These are phyloP conservation scores for Macadamia integrifolia DNA, from an alignment of 164 flowering plant species.

Conservation along the genomic window DNA sequence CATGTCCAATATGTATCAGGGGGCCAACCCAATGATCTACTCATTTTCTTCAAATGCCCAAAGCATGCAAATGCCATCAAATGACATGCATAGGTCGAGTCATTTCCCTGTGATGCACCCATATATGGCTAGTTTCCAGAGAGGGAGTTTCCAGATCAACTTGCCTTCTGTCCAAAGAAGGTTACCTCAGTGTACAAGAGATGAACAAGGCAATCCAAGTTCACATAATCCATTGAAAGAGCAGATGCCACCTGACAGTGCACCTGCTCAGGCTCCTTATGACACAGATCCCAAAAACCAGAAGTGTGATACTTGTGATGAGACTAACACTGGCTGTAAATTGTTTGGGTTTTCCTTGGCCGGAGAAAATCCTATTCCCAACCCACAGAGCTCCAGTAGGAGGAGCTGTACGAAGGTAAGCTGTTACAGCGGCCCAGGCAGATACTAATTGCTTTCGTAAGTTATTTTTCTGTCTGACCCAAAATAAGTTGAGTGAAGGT, in stretches of 20 bases:
- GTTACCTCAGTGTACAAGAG: conserved; percentile 9
- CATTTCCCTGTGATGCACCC: conserved; percentile 26
- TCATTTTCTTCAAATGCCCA: conserved; percentile 43
- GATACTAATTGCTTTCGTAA: conserved; percentile 2
- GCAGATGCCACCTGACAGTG: conserved; percentile 20
- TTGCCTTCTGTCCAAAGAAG: conserved; percentile 24
- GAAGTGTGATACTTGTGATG: conserved; percentile 27
- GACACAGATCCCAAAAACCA: conserved; percentile 16
- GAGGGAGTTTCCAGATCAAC: conserved; percentile 24
- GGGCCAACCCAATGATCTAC: conserved; percentile 36
- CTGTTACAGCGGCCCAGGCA: conserved; percentile 1
- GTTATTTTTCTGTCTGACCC: conserved; percentile 14
- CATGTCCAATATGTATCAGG: conserved; percentile 34
- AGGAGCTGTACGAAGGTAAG: conserved; percentile 91
- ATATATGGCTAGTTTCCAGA: conserved; percentile 20
- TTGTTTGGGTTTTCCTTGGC: conserved; percentile 75
- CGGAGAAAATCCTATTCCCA: conserved; percentile 35
- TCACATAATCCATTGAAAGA: conserved; percentile 17
- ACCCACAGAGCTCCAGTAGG: conserved; percentile 40
- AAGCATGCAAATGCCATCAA: conserved; percentile 34
- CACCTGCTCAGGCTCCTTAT: conserved; percentile 19
- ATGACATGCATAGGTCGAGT: conserved; percentile 23
- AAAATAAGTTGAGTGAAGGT: conserved; percentile 43
- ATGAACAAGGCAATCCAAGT: conserved; percentile 20
- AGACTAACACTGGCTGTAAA: conserved; percentile 37